These are phyloP conservation scores for Balansia obtecta DNA, from an alignment of 2,329 filamentous ascomycete genomes.

Conservation along the genomic window DNA sequence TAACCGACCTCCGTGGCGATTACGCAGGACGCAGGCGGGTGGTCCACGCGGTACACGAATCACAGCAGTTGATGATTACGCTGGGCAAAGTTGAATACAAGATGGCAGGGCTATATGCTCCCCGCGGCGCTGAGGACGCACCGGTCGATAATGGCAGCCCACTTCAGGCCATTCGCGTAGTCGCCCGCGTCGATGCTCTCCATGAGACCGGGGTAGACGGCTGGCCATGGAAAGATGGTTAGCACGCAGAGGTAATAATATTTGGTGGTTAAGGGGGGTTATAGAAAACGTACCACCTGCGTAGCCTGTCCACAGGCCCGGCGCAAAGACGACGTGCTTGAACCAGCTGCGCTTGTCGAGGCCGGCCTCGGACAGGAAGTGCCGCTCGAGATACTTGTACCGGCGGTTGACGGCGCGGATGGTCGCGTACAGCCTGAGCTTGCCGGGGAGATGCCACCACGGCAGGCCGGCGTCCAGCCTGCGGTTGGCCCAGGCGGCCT, in stretches of 20 bases:
- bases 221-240: too few species aligned
- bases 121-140: slow-evolving; percentile 35
- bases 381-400: slow-evolving; percentile 74
- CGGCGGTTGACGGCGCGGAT: slow-evolving; percentile 61
- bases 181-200: slow-evolving; percentile 51
- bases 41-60: too few species aligned
- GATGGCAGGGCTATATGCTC: slow-evolving; percentile 14
- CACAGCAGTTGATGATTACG: too few species aligned
- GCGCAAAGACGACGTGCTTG: slow-evolving; percentile 90
- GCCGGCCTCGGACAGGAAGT: slow-evolving; percentile 64
- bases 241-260: too few species aligned
- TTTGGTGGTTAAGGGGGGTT: too few species aligned
- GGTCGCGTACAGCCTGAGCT: slow-evolving; percentile 47
- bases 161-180: slow-evolving; percentile 43
- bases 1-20: too few species aligned
- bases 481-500: slow-evolving; percentile 27
- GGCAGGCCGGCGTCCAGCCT: slow-evolving; percentile 44
- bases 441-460: slow-evolving; percentile 68
- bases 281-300: slow-evolving; percentile 61
- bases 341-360: slow-evolving; percentile 77
- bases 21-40: too few species aligned
- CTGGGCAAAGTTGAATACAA: too few species aligned
- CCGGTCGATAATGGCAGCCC: slow-evolving; percentile 45
- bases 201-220: slow-evolving; percentile 49
- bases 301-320: slow-evolving; percentile 85